Evolutionary conservation across 129 eudicot species (phyloP), one percentile per base, ranked within the genome.

Genomic region (Tagetes patula): DNA sequence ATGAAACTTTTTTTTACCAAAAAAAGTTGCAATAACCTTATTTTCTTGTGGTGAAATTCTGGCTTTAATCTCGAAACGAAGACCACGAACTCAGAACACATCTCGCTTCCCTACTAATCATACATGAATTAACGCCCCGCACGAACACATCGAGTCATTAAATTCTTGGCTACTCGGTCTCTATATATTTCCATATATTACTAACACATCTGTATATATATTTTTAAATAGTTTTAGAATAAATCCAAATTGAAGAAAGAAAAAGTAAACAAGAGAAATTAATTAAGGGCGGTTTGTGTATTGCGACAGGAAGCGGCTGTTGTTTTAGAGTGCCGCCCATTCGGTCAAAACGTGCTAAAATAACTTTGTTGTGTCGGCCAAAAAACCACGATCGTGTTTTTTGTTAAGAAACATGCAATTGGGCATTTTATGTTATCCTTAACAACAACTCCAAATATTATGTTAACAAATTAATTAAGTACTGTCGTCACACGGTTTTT

Each of bases 301-400:
- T 75, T 67, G 40, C 1, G 70, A 70, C 54, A 50, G 32, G 36
- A 63, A 70, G 65, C 67, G 82, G 77, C 72, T 65, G 75, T 77
- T 77, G 81, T 61, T 27, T 70, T 40, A 60, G 31, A 62, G 72
- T 4, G 67, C 77, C 82, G 77, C 73, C 59, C 82, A 77, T 60
- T 31, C 49, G 77, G 82, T 62, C 56, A 71, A 71, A 78, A 71
- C 82, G 77, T 78, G 82, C 68, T 30, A 80, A 69, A 80, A 80
- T 32, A 63, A 70, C 72, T 2, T 12, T 11, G 11, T 11, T 42
- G 27, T 75, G 80, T 75, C 73, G 84, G 80, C 77, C 65, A 37
- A 64, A 80, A 67, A 60, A 59, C 37, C 73, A 67, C 74, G 65
- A 70, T 69, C 80, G 27, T 61, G 11, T 1, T 46, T 60, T 73